Evolutionary conservation across 257 asterid species (phyloP), one percentile per base, ranked within the genome.

Genomic region (Solanum habrochaites): DNA sequence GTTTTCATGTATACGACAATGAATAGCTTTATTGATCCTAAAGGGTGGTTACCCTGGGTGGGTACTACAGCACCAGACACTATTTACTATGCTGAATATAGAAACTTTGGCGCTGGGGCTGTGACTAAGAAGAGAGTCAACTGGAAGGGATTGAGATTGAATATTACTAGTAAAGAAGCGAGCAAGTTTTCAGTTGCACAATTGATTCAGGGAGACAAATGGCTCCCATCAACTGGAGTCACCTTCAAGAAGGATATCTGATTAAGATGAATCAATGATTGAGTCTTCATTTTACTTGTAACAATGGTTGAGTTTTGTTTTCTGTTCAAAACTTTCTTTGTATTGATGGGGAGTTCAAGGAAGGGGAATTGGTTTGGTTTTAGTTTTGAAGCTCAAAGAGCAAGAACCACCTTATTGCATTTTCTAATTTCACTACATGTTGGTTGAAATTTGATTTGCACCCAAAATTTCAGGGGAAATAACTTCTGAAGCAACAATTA

Each of bases 31-130:
- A 86, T 90, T 40, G 89, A 90, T 69, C 92, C 90, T 18, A 86
- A 64, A 31, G 91, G 94, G 9, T 90, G 94, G 91, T 42, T 88
- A 2, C 86, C 91, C 7, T 90, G 90, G 90, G 73, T 75, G 21
- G 91, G 90, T 4, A 67, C 75, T 3, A 32, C 78, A 4, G 86
- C 87, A 27, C 93, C 90, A 25, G 58, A 77, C 20, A 91, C 93
- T 56, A 89, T 91, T 12, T 90, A 58, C 27, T 91, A 90, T 27
- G 91, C 81, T 4, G 94, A 91, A 78, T 87, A 31, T 35, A 42
- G 20, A 16, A 91, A 90, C 40, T 27, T 6, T 3, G 92, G 93
- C 5, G 86, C 73, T 8, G 91, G 94, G 6, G 73, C 91, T 20
- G 83, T 5, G 15, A 89, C 90, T 3, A 85, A 7, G 31, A 49